These are phyloP conservation scores for Magnaporthiopsis incrustans DNA, from an alignment of 2,329 filamentous ascomycete genomes.

Conservation along the genomic window DNA sequence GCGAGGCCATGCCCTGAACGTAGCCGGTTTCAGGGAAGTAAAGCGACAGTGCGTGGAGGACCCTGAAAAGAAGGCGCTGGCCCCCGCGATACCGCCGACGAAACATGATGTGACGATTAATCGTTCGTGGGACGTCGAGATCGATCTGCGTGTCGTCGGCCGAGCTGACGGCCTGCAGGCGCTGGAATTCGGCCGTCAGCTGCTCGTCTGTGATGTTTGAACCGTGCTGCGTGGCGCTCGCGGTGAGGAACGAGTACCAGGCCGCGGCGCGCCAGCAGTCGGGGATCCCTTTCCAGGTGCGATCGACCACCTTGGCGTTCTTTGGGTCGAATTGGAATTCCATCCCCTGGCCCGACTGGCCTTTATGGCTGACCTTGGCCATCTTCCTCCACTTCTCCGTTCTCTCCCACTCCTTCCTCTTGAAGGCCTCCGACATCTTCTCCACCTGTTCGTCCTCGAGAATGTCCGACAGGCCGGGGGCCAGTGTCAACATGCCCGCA, in stretches of 20 bases:
- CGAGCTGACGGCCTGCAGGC: conserved; percentile 64
- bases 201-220: conserved; percentile 21
- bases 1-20: conserved; percentile 93
- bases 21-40: conserved; percentile 91
- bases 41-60: conserved; percentile 83
- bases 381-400: conserved; percentile 62
- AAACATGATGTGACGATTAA: conserved; percentile 97
- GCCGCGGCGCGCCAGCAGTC: conserved; percentile 90
- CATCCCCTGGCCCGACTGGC: conserved; percentile 47
- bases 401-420: conserved; percentile 54
- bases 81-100: conserved; percentile 83
- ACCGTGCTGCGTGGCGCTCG: conserved; percentile 53
- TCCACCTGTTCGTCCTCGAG: conserved; percentile 47
- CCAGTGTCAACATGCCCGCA: conserved; percentile 56
- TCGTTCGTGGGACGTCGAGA: conserved; percentile 89
- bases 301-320: conserved; percentile 77
- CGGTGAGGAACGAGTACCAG: conserved; percentile 86
- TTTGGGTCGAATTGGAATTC: conserved; percentile 72
- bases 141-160: conserved; percentile 96
- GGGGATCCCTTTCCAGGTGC: conserved; percentile 97
- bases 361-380: conserved; percentile 48
- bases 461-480: conserved; percentile 48
- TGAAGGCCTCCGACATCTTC: conserved; percentile 45
- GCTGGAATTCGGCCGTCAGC: conserved; percentile 54
- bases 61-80: conserved; percentile 83